A percentile compares a stretch with the other conserved stretches of the same genome.
These are phyloP conservation scores for Nicotiana tomentosiformis DNA, from an alignment of 257 asterid genomes.

Conservation along the genomic window DNA sequence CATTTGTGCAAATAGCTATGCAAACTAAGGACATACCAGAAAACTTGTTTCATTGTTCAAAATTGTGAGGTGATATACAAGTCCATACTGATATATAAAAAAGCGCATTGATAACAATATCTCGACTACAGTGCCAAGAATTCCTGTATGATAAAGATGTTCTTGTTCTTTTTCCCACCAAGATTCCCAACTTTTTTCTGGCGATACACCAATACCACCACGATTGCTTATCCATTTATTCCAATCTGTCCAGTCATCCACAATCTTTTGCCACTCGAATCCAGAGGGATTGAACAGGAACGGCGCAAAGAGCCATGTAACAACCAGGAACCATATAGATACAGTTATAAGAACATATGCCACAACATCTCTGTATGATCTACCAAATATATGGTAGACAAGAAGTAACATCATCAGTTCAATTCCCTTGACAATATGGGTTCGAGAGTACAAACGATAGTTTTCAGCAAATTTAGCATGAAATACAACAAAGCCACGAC, in stretches of 20 bases:
- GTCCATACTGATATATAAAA: constrained; percentile 81
- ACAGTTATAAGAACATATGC: constrained; percentile 74
- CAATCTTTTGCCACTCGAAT: constrained; percentile 90
- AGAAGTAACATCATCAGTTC: constrained; percentile 83
- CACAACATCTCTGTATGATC: constrained; percentile 47
- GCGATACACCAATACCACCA: constrained; percentile 90
- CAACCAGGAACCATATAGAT: constrained; percentile 85
- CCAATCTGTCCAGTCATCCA: constrained; percentile 97
- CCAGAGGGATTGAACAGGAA: constrained; percentile 95
- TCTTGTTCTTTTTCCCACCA: constrained; percentile 95
- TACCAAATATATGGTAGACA: constrained; percentile 89
- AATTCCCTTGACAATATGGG: constrained; percentile 88
- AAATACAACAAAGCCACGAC: constrained; percentile 92
- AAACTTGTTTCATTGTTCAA: constrained; percentile 33
- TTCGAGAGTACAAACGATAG: constrained; percentile 75
- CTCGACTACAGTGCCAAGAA: constrained; percentile 64
- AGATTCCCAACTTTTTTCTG: constrained; percentile 94
- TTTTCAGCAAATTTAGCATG: constrained; percentile 92
- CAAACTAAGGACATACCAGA: constrained; percentile 41
- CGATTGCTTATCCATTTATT: constrained; percentile 80
- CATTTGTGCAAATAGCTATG: neutral
- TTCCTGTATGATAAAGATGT: constrained; percentile 72
- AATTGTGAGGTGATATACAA: constrained; percentile 80
- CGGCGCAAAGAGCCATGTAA: constrained; percentile 93
- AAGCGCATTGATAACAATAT: constrained; percentile 77